phyloP scores from a whole-genome alignment of 495 filamentous ascomycete genomes.

The Staphylotrichum tortipilum region DNA sequence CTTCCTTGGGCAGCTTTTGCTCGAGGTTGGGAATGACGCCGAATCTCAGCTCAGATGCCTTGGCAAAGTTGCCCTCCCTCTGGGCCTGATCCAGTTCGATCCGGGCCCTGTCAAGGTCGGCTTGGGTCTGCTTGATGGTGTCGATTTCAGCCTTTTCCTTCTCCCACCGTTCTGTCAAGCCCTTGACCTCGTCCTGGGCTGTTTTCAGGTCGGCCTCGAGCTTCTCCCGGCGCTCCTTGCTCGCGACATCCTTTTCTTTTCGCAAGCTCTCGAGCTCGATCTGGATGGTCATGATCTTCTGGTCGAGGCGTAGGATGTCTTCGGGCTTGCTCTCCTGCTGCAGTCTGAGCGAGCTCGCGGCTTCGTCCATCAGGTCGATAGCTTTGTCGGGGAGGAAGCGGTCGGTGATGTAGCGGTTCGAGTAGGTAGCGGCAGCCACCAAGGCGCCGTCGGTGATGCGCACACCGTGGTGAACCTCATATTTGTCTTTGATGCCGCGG shows the following conservation, averaged over 20 bases:
- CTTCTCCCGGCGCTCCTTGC: constrained; percentile 78
- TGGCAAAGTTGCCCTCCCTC: constrained; percentile 82
- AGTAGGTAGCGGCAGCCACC: constrained; percentile 84
- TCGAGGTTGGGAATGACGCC: constrained; percentile 76
- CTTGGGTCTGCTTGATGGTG: constrained; percentile 73
- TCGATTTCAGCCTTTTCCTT: constrained; percentile 81
- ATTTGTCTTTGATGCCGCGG: constrained; percentile 91
- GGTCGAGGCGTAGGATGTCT: constrained; percentile 79
- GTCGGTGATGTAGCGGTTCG: constrained; percentile 93
- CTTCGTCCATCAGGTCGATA: constrained; percentile 94
- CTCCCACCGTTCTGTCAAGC: constrained; percentile 74
- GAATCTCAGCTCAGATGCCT: constrained; percentile 80
- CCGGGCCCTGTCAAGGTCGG: constrained; percentile 72
- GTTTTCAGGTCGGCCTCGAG: constrained; percentile 65
- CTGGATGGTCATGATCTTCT: constrained; percentile 92
- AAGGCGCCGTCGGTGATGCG: constrained; percentile 87
- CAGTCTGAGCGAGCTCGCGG: constrained; percentile 77
- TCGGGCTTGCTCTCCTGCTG: constrained; percentile 98
- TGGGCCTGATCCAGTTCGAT: constrained; percentile 82
- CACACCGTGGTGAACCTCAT: constrained; percentile 93
- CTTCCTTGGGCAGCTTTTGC: constrained; percentile 69
- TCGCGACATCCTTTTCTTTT: constrained; percentile 86
- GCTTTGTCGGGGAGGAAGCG: constrained; percentile 94
- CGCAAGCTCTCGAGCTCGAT: constrained; percentile 94
- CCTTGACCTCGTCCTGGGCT: constrained; percentile 59